Evolutionary conservation across 257 asterid species (phyloP).

Genomic region (Echium plantagineum): DNA sequence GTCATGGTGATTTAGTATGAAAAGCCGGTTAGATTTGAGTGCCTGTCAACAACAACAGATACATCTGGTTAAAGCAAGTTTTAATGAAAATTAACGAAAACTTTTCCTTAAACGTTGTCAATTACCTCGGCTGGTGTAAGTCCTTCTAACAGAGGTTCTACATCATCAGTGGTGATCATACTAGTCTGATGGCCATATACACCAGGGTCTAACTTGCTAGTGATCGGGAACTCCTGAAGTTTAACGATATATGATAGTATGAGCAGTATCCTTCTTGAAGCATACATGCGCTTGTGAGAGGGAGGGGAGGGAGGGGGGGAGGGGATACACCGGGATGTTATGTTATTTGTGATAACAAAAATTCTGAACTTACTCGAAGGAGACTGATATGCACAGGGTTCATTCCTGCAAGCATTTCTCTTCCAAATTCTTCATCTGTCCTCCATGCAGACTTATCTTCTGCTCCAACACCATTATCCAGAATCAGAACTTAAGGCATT

Average conservation of each 20-base stretch:
- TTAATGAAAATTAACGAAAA: background rate
- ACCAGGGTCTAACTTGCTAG: conserved; percentile 15
- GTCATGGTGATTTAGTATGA: conserved; percentile 21
- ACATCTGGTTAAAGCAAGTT: background rate
- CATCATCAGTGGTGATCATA: conserved; percentile 13
- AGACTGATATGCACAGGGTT: conserved; percentile 16
- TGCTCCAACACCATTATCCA: background rate
- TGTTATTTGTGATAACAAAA: background rate
- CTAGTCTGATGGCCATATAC: conserved; percentile 15
- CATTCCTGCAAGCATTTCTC: conserved; percentile 25
- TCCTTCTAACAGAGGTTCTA: conserved; percentile 14
- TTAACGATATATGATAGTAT: background rate
- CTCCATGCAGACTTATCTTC: conserved; percentile 24
- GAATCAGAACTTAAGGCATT: background rate
- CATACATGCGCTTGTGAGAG: background rate
- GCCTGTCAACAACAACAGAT: conserved; percentile 9
- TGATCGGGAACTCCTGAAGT: conserved; percentile 17
- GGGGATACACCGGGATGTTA: background rate
- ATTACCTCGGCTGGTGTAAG: conserved; percentile 14
- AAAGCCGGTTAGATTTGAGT: conserved; percentile 10
- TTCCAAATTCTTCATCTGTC: conserved; percentile 22
- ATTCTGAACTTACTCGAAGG: conserved; percentile 14
- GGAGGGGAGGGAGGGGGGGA: background rate
- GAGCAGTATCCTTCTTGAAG: background rate
- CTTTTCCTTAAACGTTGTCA: background rate